These are phyloP conservation scores for Psilocybe cyanescens DNA, from an alignment of 768 basidiomycete genomes.

Conservation along the genomic window DNA sequence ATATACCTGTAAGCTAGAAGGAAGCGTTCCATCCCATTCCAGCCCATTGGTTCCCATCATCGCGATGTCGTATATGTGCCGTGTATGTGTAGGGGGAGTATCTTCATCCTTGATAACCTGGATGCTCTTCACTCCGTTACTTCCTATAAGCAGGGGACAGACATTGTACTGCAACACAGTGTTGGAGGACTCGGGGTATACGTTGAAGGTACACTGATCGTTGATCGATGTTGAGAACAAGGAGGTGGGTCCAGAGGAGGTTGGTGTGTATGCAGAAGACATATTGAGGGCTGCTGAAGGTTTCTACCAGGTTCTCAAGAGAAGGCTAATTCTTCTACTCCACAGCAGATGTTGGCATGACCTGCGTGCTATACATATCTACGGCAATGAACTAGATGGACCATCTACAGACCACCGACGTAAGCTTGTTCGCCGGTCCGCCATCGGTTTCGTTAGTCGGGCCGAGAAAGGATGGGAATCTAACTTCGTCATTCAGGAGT, in stretches of 20 bases:
- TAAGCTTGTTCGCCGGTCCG: not conserved
- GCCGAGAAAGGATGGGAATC: not conserved
- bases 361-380: too few species aligned
- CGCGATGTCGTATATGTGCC: constrained; percentile 30
- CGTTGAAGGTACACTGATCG: not conserved
- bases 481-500: not conserved
- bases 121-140: constrained; percentile 6
- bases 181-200: not conserved
- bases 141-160: not conserved
- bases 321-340: not conserved
- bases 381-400: too few species aligned
- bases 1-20: constrained; percentile 32
- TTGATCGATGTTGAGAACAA: not conserved
- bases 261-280: not conserved
- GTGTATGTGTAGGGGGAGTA: constrained; percentile 36
- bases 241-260: not conserved
- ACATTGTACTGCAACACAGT: not conserved
- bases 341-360: not conserved
- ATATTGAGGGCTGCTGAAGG: not conserved
- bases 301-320: not conserved
- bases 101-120: constrained; percentile 24
- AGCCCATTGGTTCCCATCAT: constrained; percentile 19
- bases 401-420: too few species aligned
- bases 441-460: not conserved
- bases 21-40: constrained; percentile 31